Evolutionary conservation across 1,284 basidiomycete species (phyloP), one percentile per base, ranked within the genome.

Genomic region (Sanghuangporus baumii): DNA sequence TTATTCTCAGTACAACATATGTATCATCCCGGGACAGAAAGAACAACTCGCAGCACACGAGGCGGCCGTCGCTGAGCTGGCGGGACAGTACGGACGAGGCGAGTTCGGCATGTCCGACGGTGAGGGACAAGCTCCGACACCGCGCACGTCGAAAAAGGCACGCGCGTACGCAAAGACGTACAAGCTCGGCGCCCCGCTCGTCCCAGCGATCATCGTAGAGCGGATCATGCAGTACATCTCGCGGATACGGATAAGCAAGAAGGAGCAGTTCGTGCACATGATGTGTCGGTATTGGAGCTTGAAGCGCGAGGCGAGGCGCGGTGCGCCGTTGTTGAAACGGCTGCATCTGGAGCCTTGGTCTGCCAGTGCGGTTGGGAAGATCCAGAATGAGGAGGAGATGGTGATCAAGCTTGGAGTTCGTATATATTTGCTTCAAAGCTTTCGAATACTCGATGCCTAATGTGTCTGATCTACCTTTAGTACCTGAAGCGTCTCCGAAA

Each of bases 281-380:
- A 80, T 96, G 40, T 96, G 93, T 68, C 85, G 88, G 68, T 99
- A 98, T 72, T 99, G 96, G 96, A 98, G 96, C 71, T 74, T 99
- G 73, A 98, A 99, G 75, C 80, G 96, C 5, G 96, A 99, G 73
- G 92, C 87, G 0, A 83, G 96, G 64, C 78, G 96, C 48, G 97
- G 97, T 2, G 97, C 97, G 2, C 96, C 96, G 1, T 74, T 99
- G 58, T 76, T 99, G 68, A 99, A 98, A 75, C 76, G 97, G 56
- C 74, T 99, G 59, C 96, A 99, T 76, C 79, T 99, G 37, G 96
- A 99, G 78, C 97, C 96, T 0, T 99, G 96, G 97, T 97, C 96
- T 0, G 92, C 94, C 1, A 86, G 83, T 26, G 83, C 84, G 18
- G 81, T 82, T 1, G 79, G 79, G 1, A 86, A 84, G 67, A 26